Percentiles rank a stretch among this genome's conserved stretches.
Evolutionary conservation across 495 filamentous ascomycete species (phyloP).

Genomic region (Paragyromitra xinjiangensis): DNA sequence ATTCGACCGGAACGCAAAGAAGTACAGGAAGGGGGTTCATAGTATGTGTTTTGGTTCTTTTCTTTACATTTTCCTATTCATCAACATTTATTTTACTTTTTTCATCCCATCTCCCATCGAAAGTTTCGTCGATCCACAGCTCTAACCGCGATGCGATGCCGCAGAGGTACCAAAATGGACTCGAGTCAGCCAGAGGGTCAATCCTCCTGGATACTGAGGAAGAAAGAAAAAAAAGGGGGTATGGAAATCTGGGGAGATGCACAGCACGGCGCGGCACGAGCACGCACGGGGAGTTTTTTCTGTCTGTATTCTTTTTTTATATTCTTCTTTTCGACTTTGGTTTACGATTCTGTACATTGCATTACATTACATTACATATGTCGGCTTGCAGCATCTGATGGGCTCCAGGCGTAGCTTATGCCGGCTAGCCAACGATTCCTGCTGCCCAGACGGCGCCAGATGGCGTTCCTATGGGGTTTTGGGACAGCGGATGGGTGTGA

Average conservation of each 20-base stretch:
- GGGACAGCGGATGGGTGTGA: conserved; percentile 10
- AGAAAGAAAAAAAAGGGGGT: background rate
- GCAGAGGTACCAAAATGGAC: conserved; percentile 95
- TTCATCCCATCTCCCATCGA: background rate
- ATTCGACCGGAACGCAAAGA: conserved; percentile 94
- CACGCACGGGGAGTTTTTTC: conserved; percentile 16
- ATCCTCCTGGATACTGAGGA: conserved; percentile 88
- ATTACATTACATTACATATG: conserved; percentile 46
- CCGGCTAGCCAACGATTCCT: conserved; percentile 18
- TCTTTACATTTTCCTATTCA: background rate
- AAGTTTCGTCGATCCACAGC: background rate
- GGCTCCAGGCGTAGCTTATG: conserved; percentile 12
- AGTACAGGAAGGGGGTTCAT: conserved; percentile 94
- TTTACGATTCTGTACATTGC: conserved; percentile 32
- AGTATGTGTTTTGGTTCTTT: conserved; percentile 68
- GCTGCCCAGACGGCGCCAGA: background rate
- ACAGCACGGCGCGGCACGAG: background rate
- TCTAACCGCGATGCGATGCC: conserved; percentile 16
- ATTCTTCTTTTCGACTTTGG: conserved; percentile 4
- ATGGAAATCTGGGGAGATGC: background rate
- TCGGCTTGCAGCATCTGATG: conserved; percentile 15
- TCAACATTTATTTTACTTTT: conserved; percentile 12
- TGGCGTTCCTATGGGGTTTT: conserved; percentile 17
- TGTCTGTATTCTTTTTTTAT: conserved; percentile 11
- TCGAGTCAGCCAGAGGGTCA: conserved; percentile 87